A percentile compares a stretch with the other conserved stretches of the same genome.
Conservation (phyloP, 1,284 basidiomycete genomes). For the Microbotryum intermedium region DNA sequence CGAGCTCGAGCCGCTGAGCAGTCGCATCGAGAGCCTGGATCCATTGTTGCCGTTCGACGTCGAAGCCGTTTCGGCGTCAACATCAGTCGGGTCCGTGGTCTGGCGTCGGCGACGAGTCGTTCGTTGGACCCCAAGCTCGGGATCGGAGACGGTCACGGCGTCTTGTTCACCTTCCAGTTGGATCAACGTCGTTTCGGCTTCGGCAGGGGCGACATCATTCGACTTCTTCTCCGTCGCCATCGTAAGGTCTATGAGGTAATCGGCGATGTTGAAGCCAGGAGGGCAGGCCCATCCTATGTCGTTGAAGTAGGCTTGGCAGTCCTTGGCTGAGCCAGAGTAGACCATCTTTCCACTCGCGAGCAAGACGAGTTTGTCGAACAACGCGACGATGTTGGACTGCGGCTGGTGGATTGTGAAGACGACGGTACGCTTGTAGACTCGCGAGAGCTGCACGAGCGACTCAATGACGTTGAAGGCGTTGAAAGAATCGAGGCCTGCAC, state of each 20-base stretch:
- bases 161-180: conserved; percentile 14
- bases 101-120: not conserved
- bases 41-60: conserved; percentile 41
- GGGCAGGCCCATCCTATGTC: conserved; percentile 76
- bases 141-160: conserved; percentile 4
- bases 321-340: conserved; percentile 65
- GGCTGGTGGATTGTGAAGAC: conserved; percentile 98
- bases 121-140: conserved; percentile 14
- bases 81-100: not conserved
- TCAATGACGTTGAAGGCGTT: conserved; percentile 94
- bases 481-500: conserved; percentile 78
- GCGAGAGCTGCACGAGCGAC: conserved; percentile 71
- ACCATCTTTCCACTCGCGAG: conserved; percentile 74
- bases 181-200: conserved; percentile 10
- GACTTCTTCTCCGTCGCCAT: conserved; percentile 53
- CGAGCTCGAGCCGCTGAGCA: conserved; percentile 51
- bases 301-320: conserved; percentile 72
- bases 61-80: not conserved
- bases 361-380: conserved; percentile 86
- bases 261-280: conserved; percentile 92
- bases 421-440: conserved; percentile 86
- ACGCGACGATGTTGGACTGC: conserved; percentile 89
- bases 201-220: not conserved
- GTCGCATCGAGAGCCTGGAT: conserved; percentile 50
- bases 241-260: conserved; percentile 85